phyloP scores from a whole-genome alignment of 2,329 filamentous ascomycete species.

The Fusarium nematophilum region DNA sequence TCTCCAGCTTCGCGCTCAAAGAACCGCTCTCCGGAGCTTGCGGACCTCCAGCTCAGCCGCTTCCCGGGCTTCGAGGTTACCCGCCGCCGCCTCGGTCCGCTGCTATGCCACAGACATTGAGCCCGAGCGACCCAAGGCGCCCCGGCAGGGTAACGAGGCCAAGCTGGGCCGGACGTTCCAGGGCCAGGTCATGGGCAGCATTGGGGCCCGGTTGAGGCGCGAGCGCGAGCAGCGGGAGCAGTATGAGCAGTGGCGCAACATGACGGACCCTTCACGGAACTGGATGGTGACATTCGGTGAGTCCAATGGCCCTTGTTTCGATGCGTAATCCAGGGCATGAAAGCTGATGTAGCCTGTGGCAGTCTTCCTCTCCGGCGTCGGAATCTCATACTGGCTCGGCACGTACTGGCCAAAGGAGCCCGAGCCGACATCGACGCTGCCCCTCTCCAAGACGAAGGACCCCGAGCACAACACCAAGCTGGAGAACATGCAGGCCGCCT shows the following conservation, averaged over 20 bases:
- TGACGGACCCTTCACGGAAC: constrained; percentile 57
- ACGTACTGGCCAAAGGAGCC: constrained; percentile 63
- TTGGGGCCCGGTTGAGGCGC: constrained; percentile 64
- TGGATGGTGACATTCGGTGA: constrained; percentile 67
- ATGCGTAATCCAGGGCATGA: not conserved
- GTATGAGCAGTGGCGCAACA: constrained; percentile 57
- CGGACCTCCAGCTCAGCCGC: constrained; percentile 31
- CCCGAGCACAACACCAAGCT: constrained; percentile 69
- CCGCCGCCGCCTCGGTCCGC: constrained; percentile 34
- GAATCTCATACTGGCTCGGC: constrained; percentile 69
- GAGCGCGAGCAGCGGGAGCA: constrained; percentile 66
- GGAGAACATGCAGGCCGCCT: constrained; percentile 74
- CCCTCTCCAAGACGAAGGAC: constrained; percentile 62
- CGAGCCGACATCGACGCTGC: constrained; percentile 68
- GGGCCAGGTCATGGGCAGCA: constrained; percentile 70
- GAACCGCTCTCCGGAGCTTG: constrained; percentile 47
- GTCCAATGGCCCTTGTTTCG: constrained; percentile 24
- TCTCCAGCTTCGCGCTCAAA: constrained; percentile 47
- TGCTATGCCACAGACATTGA: constrained; percentile 52
- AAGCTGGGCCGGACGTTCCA: constrained; percentile 60
- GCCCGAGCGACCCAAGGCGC: constrained; percentile 48
- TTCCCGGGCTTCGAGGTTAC: constrained; percentile 30
- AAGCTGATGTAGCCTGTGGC: constrained; percentile 12
- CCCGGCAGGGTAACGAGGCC: constrained; percentile 50
- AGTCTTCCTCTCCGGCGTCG: constrained; percentile 65